Base-by-base conservation (phyloP, 495 filamentous ascomycete genomes). In the Aspergillus indologenus region DNA sequence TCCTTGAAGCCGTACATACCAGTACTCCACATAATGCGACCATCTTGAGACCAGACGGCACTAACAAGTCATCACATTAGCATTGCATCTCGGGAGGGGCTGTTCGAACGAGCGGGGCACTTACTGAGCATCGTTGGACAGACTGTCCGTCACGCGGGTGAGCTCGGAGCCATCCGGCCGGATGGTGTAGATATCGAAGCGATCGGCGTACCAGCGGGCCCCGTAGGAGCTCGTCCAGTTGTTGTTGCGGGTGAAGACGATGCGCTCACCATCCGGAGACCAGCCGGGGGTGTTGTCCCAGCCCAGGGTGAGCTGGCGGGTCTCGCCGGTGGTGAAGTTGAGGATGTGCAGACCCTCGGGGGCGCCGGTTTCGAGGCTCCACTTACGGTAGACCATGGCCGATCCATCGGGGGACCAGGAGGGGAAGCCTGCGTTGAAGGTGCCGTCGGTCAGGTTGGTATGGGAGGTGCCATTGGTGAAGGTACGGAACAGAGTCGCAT, bases 151-250 rank as follows among this genome's bases (percentile, higher is more conserved):
- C n/a, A 77, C 50, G 4, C 66, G 53, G 8, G 47, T 61, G 23
- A 77, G 57, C 40, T 73, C 71, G 0, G 64, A 69, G 0, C 75
- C 74, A 57, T 79, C 70, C 1, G 71, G 66, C 1, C 59, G 55
- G 34, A 78, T 72, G 8, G 73, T 78, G 57, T 62, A 71, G 8
- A 78, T 59, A 23, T 77, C 74, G 54, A 68, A 79, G 58, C 48
- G 48, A n/a, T 51, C 48, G 1, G 23, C 48, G 23, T 51, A 51
- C 48, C 48, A 51, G 14, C 48, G 48, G 6, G 48, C 23, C 7
- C 48, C 48, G 48, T 51, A 51, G 1, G 48, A 29, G 17, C 71
- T 69, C 6, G 59, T 67, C 7, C 53, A 48, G 49, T 54, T 60
- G 3, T 61, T 63, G 51, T 69, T 68, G 47, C 71, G 66, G 17